Base-by-base conservation (phyloP, 805 yeast genomes). In the Naumovozyma baii region DNA sequence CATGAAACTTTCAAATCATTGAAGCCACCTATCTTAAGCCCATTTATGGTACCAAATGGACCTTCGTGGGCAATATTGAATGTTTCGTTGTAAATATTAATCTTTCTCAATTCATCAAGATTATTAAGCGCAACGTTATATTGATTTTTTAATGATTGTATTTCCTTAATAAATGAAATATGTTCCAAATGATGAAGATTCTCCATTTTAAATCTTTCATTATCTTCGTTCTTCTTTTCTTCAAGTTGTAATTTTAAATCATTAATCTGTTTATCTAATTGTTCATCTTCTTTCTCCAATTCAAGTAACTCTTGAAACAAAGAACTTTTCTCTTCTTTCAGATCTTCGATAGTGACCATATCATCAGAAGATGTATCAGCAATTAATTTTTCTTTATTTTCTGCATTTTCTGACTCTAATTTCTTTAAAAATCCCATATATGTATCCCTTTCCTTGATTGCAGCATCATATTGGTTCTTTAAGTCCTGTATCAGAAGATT, bases 61-160 rank as follows among this genome's bases (percentile, higher is more conserved):
- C 90, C 92, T 45, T 83, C 85, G 46, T 80, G 83, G 1, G 94
- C 83, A 5, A 92, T 88, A 42, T 79, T 71, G 58, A 90, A 92
- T 0, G 86, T 76, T 47, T 81, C 90, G 44, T 76, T 82, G 61
- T 81, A 88, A 1, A 90, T 87, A 55, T 92, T 88, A 4, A 87
- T 69, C 38, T 74, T 75, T 42, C 94, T 66, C 18, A 92, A 66
- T 31, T 73, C 72, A 47, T 85, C 90, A 33, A 88, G 62, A 45
- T 79, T 83, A 45, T 74, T 72, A 31, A 78, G 59, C 42, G 81
- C 78, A 41, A 68, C 66, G 39, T 77, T 80, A 45, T 82, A 75
- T 26, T 76, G 72, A 3, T 83, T 72, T 40, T 78, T 74, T 0
- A 83, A 64, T 25, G 82, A 73, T 36, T 80, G 79, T 22, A 80